These are phyloP conservation scores for Paramarasmius palmivorus DNA, from an alignment of 1,284 basidiomycete genomes.

Conservation along the genomic window DNA sequence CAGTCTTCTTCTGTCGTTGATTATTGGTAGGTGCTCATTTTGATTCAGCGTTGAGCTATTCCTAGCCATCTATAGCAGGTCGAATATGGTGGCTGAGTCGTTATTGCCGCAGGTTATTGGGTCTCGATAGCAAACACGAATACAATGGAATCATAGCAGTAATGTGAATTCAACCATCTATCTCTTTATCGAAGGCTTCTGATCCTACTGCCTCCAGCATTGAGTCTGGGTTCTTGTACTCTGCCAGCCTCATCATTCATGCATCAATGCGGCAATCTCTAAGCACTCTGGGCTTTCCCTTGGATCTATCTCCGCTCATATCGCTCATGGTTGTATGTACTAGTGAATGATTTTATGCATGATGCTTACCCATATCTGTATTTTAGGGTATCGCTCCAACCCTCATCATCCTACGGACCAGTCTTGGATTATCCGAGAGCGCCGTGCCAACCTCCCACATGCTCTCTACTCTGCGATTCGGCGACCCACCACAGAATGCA, in stretches of 20 bases:
- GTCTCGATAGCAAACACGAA: not conserved
- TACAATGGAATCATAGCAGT: constrained; percentile 1
- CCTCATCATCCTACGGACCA: constrained; percentile 1
- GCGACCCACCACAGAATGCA: no score
- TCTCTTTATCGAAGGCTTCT: not conserved
- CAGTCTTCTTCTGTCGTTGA: not conserved
- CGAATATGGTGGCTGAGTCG: constrained; percentile 5
- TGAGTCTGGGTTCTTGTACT: constrained; percentile 4
- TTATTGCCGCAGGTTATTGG: not conserved
- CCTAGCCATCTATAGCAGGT: not conserved
- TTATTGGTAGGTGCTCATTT: constrained; percentile 1
- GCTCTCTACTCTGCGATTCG: no score
- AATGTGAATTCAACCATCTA: not conserved
- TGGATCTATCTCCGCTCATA: not conserved
- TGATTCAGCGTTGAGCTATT: not conserved
- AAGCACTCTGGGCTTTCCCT: not conserved
- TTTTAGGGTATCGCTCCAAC: constrained; percentile 7
- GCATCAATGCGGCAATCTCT: not conserved
- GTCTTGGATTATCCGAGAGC: not conserved
- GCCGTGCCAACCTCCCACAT: no score
- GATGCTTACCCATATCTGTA: no score
- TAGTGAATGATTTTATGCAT: no score
- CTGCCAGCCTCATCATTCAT: not conserved
- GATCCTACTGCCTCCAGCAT: no score
- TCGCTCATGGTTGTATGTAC: not conserved